Evolutionary conservation across 2,329 filamentous ascomycete genomes (phyloP), one percentile per base, ranked within the genome.

Genomic region (Ceratocystis albifundus): DNA sequence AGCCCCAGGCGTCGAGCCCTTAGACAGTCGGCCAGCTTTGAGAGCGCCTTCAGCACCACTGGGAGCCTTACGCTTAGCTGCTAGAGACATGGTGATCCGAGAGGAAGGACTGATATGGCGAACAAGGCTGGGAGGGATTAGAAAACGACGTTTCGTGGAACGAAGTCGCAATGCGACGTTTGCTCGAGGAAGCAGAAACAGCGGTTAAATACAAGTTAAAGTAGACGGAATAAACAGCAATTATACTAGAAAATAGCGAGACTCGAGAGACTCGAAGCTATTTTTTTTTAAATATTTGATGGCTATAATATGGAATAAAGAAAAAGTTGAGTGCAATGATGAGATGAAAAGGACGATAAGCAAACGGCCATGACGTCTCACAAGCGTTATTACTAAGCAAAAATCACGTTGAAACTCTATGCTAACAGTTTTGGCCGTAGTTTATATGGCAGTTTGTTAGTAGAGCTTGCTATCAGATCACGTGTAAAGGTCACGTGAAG

Each of bases 51-150:
- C 75, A 67, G 77, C 77, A 71, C 76, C 78, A 73, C 73, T 71
- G 68, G 74, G 72, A 68, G 87, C 87, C 77, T 90, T 90, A 73
- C 87, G 82, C 77, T 90, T 90, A 20, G 81, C 79, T 10, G 64
- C 44, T 22, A 59, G 59, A 69, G 87, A 83, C 88, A 90, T 90
- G 67, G 67, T 74, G 70, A 68, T 61, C 70, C 59, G 59, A 36
- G 15, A 36, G 46, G 46, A 6, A 8, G 20, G 12, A 20, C 4
- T 41, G 3, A 41, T 12, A 12, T 41, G 36, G 36, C 36, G 36
- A 41, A 41, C 36, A 41, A 41, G 36, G 36, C 10, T 41, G 10
- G 36, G 25, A 36, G n/a, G 25, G 44, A 45, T 15, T n/a, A n/a
- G 5, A 3, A 17, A 25, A n/a, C n/a, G 25, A 25, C 20, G 50